Evolutionary conservation across 2,329 filamentous ascomycete species (phyloP).

Genomic region (Xylariaceae sp.): DNA sequence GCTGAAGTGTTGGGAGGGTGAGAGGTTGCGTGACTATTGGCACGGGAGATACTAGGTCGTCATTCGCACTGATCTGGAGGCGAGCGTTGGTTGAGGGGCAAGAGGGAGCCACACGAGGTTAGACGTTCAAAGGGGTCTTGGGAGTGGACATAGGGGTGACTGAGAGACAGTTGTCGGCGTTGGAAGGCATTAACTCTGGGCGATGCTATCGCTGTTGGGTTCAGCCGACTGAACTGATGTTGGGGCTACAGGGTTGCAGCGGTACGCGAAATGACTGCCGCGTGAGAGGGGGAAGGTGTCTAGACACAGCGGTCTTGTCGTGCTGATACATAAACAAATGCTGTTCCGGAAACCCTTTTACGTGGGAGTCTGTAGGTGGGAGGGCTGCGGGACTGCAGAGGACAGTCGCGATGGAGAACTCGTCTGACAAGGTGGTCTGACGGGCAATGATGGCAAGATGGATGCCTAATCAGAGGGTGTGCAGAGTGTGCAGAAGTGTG

Average conservation of each 20-base stretch:
- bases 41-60: constrained; percentile 25
- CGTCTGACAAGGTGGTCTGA: too few species aligned
- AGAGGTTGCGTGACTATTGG: constrained; percentile 24
- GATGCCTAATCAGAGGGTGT: neutral
- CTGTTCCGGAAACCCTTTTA: constrained; percentile 37
- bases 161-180: constrained; percentile 47
- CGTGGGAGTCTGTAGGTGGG: constrained; percentile 27
- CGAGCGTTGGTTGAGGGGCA: constrained; percentile 32
- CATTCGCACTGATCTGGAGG: constrained; percentile 33
- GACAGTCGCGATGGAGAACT: constrained; percentile 13
- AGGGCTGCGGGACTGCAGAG: constrained; percentile 7
- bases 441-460: constrained; percentile 7
- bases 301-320: constrained; percentile 85
- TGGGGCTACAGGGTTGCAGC: constrained; percentile 88
- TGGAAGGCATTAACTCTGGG: constrained; percentile 57
- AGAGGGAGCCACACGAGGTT: constrained; percentile 45
- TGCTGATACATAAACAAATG: constrained; percentile 98
- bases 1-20: constrained; percentile 10
- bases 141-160: constrained; percentile 56
- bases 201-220: constrained; percentile 36
- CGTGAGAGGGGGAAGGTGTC: constrained; percentile 82
- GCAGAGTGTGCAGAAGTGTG: too few species aligned
- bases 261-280: constrained; percentile 96
- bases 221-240: constrained; percentile 94
- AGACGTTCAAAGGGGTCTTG: constrained; percentile 53